Evolutionary conservation across 805 yeast species (phyloP), one percentile per base, ranked within the genome.

Genomic region (Jamesozyma spencerorum): DNA sequence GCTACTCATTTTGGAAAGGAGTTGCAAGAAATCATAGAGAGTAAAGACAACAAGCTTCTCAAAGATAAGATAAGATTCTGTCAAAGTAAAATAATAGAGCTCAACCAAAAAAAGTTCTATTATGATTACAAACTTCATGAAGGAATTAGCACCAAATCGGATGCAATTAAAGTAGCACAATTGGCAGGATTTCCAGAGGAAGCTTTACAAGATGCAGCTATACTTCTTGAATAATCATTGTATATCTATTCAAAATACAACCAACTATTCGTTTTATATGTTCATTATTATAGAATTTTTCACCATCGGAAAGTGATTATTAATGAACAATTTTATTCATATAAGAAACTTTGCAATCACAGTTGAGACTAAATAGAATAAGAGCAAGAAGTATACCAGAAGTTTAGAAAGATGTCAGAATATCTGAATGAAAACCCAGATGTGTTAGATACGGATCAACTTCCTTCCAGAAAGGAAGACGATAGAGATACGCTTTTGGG

Each of bases 401-500:
- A n/a, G n/a, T n/a, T n/a, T n/a, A n/a, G n/a, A n/a, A 31, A 26
- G 8, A 83, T 81, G 90, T 69, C 86, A 2, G 95, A 85, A 42
- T 82, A 82, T 15, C 80, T 90, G 44, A 90, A 90, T 61, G 95
- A 95, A 24, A 88, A 87, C 57, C 98, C 98, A 18, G 78, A 81
- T 26, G 78, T 90, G 31, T 63, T 86, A 36, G 95, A 87, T 50
- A 75, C 74, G 8, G 74, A 80, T 24, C 74, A 77, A 40, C 73
- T 90, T 19, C 97, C 97, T 1, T 81, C 80, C 0, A 72, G 97
- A 48, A 55, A 52, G 17, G 63, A 58, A 13, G 60, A 51, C 14
- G 41, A 36, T 3, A 54, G 55, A 19, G 49, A 51, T 13, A 37
- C 47, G 12, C 35, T 56, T n/a, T 31, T 49, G 15, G 51, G 48